Evolutionary conservation across 768 basidiomycete genomes (phyloP), one percentile per base, ranked within the genome.

Genomic region (Russula virescens): DNA sequence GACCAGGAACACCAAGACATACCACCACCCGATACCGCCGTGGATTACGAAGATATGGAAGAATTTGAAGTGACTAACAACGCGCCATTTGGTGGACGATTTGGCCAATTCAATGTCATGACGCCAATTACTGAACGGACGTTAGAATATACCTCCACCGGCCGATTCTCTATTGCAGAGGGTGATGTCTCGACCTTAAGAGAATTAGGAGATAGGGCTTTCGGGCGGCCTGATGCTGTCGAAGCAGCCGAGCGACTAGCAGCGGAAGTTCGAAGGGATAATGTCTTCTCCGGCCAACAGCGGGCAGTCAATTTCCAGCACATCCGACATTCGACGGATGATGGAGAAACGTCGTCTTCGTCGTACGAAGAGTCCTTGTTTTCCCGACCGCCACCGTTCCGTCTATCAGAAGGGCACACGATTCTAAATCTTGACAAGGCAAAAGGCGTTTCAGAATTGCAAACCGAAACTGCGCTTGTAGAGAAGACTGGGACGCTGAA

Each of bases 41-140:
- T 59, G 28, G 56, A 55, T 59, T 62, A 68, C 54, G 68, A 68
- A 34, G 57, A 64, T 19, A 28, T 52, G 23, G 70, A 72, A 1
- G 71, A 72, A 21, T 63, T 70, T 25, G 60, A 70, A 18, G 68
- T 69, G 3, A 64, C 68, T 11, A 68, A 72, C 31, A 63, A 63
- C 2, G 75, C 79, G 21, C 87, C 88, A 31, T 77, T 87, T 55
- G 88, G 87, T 18, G 86, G 89, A 19, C 83, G 90, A 28, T 89
- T 91, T 70, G 89, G 88, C 40, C 79, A 82, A 61, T 90, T 98
- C 75, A 86, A 89, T 70, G 87, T 95, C 60, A 94, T 99, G 94
- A 98, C 96, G 10, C 96, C 97, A 3, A 98, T 98, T 73, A 92
- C 92, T 14, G 97, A 99, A 74, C 81, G 95, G 46, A 98, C 97